phyloP scores from a whole-genome alignment of 1,284 basidiomycete species.

The Pseudozyma pruni region DNA sequence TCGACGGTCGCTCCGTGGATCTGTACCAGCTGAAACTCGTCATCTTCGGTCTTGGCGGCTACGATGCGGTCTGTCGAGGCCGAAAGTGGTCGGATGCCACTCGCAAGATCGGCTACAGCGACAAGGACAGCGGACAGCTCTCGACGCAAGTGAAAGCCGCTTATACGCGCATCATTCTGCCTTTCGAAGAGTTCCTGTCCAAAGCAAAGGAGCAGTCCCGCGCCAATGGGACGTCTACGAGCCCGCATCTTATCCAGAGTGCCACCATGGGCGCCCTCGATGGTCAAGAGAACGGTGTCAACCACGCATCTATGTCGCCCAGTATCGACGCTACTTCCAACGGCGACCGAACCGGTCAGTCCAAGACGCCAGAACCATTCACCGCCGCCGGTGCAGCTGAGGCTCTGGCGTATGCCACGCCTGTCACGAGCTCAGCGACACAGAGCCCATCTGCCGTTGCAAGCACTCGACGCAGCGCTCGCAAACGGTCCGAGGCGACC shows the following conservation, averaged over 20 bases:
- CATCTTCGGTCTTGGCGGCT: conserved; percentile 87
- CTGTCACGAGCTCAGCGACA: conserved; percentile 10
- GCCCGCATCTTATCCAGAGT: conserved; percentile 27
- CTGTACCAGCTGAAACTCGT: conserved; percentile 92
- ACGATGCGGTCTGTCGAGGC: conserved; percentile 78
- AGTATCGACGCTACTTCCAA: conserved; percentile 23
- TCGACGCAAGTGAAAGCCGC: conserved; percentile 88
- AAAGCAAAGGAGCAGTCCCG: conserved; percentile 69
- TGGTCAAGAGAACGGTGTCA: conserved; percentile 7
- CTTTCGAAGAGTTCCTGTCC: conserved; percentile 86
- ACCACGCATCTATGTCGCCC: conserved; percentile 29
- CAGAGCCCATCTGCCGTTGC: conserved; percentile 34
- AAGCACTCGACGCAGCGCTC: conserved; percentile 38
- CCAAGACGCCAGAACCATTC: conserved; percentile 39
- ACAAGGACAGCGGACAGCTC: conserved; percentile 73
- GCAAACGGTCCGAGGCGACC: conserved; percentile 34
- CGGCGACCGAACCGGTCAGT: conserved; percentile 8
- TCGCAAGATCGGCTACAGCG: conserved; percentile 80
- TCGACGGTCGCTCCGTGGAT: conserved; percentile 91
- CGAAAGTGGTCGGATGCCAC: conserved; percentile 90
- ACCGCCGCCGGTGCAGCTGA: conserved; percentile 26
- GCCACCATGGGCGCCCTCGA: conserved; percentile 23
- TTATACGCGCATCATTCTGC: conserved; percentile 88
- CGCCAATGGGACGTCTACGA: conserved; percentile 18
- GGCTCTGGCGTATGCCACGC: conserved; percentile 21